These are phyloP conservation scores for grape (Vitis vinifera) DNA, from an alignment of 164 flowering plant genomes.

Conservation along the genomic window DNA sequence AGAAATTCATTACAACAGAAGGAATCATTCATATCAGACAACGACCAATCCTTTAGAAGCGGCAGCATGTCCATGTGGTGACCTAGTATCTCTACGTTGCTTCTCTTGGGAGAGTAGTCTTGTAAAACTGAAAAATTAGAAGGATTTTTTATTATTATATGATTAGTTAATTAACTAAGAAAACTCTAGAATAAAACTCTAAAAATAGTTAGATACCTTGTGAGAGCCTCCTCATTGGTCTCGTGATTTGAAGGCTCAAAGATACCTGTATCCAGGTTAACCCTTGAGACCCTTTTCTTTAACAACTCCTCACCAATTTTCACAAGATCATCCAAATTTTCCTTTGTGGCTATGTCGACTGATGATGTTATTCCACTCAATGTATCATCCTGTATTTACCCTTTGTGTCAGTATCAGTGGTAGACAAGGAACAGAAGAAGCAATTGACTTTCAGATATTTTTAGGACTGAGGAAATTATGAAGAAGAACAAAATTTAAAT, in stretches of 20 bases:
- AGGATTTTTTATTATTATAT: too few relatives aligned
- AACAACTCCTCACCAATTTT: conserved; percentile 21
- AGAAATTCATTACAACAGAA: too few relatives aligned
- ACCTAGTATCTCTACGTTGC: not conserved
- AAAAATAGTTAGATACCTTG: not conserved
- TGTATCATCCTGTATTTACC: conserved; percentile 29
- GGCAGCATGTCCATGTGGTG: not conserved
- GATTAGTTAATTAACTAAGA: too few relatives aligned
- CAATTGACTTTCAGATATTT: too few relatives aligned
- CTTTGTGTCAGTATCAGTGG: too few relatives aligned
- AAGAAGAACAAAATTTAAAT: too few relatives aligned
- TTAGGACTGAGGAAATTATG: too few relatives aligned
- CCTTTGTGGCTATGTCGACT: conserved; percentile 22
- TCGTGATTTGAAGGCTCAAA: conserved; percentile 6
- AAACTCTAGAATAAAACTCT: too few relatives aligned
- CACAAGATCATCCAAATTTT: conserved; percentile 15
- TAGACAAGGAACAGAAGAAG: too few relatives aligned
- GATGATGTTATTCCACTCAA: conserved; percentile 14
- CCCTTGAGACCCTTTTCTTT: conserved; percentile 31
- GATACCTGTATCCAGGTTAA: conserved; percentile 14
- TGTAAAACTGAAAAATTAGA: conserved; percentile 2
- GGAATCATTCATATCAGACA: too few relatives aligned
- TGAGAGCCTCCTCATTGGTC: conserved; percentile 24
- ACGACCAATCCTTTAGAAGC: too few relatives aligned
- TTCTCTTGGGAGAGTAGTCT: conserved; percentile 5